These are phyloP conservation scores for Cercospora berteroae DNA, from an alignment of 2,329 filamentous ascomycete genomes.

Conservation along the genomic window DNA sequence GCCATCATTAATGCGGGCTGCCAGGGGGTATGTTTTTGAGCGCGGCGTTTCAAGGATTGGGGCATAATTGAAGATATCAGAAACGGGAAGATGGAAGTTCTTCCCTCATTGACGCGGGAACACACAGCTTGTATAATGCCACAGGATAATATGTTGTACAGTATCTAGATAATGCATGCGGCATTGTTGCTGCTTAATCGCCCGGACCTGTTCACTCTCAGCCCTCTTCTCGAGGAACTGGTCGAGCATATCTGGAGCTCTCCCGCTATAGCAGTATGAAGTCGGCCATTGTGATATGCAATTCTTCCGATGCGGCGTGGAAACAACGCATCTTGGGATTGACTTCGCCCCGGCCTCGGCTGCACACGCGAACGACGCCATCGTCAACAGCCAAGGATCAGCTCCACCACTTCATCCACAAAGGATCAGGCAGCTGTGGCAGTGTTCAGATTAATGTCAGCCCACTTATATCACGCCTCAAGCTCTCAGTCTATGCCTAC, in stretches of 20 bases:
- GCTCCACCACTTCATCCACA: neutral
- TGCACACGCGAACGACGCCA: neutral
- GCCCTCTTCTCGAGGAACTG: neutral
- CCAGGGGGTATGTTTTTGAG: neutral
- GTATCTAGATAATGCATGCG: neutral
- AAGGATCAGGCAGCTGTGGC: neutral
- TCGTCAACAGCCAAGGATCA: neutral
- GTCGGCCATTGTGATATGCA: neutral
- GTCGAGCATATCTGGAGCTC: neutral
- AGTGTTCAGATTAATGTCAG: neutral
- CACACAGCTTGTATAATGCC: neutral
- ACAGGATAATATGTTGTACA: constrained; percentile 1
- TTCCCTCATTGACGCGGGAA: neutral
- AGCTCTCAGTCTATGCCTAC: neutral
- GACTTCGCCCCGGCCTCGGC: constrained; percentile 1
- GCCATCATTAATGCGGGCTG: neutral
- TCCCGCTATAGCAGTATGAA: neutral
- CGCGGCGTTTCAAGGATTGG: neutral
- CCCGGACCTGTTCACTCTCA: neutral
- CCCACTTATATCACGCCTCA: neutral
- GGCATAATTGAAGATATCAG: neutral
- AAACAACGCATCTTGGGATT: neutral
- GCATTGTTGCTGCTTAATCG: neutral
- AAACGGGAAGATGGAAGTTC: neutral
- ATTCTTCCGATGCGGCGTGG: neutral